These are phyloP conservation scores for Pascua guehoae DNA, from an alignment of 1,284 basidiomycete genomes.

Conservation along the genomic window DNA sequence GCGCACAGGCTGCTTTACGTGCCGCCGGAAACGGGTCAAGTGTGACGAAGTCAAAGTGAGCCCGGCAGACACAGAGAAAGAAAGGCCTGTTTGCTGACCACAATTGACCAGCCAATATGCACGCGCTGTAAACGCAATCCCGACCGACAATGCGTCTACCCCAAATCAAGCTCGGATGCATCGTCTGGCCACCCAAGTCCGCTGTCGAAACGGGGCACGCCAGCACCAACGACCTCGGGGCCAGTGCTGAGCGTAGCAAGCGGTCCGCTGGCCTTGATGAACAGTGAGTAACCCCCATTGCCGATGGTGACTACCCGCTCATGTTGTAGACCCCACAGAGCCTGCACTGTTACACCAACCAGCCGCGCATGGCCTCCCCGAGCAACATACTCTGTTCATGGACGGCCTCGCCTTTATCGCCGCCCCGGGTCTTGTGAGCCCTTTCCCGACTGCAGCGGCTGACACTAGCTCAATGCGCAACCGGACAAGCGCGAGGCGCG, in stretches of 20 bases:
- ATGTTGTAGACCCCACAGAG: neutral
- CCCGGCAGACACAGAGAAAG: neutral
- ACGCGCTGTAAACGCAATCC: constrained; percentile 14
- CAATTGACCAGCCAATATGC: constrained; percentile 10
- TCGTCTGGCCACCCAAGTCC: too few species aligned
- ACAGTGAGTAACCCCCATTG: too few species aligned
- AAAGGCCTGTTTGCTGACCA: neutral
- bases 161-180: constrained; percentile 1
- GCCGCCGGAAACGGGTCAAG: constrained; percentile 15
- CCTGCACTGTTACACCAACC: neutral
- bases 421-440: constrained; percentile 9
- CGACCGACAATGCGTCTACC: constrained; percentile 15
- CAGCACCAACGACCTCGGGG: too few species aligned
- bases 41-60: constrained; percentile 17
- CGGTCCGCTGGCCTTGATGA: too few species aligned
- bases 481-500: constrained; percentile 12
- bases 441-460: neutral
- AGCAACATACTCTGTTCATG: constrained; percentile 10
- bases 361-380: neutral
- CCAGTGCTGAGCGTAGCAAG: too few species aligned
- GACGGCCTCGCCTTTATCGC: constrained; percentile 11
- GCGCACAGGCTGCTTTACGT: constrained; percentile 18
- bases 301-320: too few species aligned
- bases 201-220: too few species aligned
- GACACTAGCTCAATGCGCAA: constrained; percentile 12